Base-by-base conservation (phyloP, 768 basidiomycete genomes). In the Clitopilus passeckerianus region DNA sequence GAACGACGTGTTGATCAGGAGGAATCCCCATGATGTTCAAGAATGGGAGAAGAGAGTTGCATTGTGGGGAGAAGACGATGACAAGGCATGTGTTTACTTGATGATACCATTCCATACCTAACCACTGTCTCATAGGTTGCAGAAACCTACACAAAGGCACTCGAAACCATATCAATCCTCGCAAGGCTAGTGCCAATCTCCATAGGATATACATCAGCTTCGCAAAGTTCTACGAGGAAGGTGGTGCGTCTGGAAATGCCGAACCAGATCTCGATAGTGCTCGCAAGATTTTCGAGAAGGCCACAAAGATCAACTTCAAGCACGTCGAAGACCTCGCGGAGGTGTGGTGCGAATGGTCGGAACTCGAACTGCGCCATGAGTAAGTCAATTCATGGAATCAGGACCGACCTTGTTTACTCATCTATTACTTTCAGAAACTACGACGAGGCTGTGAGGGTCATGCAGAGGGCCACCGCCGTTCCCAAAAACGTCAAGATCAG, bases 1-100 rank as follows among this genome's bases (percentile, higher is more conserved):
- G 52, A 99, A 99, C 66, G 95, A 98, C 66, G 97, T 98, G 12
- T 75, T 98, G 15, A 72, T 98, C 34, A 77, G 97, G 61, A 79
- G 97, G 66, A 99, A 99, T 78, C 92, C 93, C 5, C 92, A 98
- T 65, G 97, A 99, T 66, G 97, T 98, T 1, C 94, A 97, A 64
- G 97, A 99, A 71, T 99, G 97, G 97, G 97, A 98, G 76, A 99
- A 99, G 74, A 80, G 96, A 34, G 85, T 98, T 18, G 95, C 95
- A 1, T 74, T 98, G 24, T 96, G 86, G 83, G 97, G 91, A 2
- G 89, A 95, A 57, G 85, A 97, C 64, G 95, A 99, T 67, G 92
- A 90, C 65, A 96, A 95, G 80, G 46, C 20, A 23, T 3, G 95
- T 93, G 62, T 15, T 20, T 27, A 8, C 37, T 56, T 14, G 30